Conservation (phyloP, 1,139 yeast genomes). For the Candida sanyaensis region DNA sequence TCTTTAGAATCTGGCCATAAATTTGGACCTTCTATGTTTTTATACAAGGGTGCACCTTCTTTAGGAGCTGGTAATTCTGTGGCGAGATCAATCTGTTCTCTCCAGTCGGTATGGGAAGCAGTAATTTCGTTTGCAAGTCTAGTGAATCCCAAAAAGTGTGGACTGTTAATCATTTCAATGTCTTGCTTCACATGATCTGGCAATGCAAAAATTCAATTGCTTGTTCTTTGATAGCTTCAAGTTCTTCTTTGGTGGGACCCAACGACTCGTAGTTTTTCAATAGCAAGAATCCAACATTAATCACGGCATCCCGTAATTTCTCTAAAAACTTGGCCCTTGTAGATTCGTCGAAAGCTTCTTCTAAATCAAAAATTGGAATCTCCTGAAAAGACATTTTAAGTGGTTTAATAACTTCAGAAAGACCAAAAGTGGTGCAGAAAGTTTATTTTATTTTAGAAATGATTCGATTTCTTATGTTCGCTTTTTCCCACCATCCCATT, state of each 20-base stretch:
- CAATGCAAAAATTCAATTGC: slow-evolving; percentile 53
- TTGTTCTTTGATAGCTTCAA: slow-evolving; percentile 41
- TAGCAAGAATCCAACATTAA: slow-evolving; percentile 63
- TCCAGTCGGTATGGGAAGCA: slow-evolving; percentile 58
- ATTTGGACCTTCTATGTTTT: slow-evolving; percentile 66
- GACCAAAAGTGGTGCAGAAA: too few relatives aligned
- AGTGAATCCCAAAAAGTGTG: slow-evolving; percentile 70
- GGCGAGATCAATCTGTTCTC: slow-evolving; percentile 71
- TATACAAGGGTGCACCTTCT: slow-evolving; percentile 50
- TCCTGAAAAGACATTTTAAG: slow-evolving; percentile 25
- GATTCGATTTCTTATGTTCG: not conserved
- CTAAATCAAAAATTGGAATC: slow-evolving; percentile 40
- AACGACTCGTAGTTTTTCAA: slow-evolving; percentile 43
- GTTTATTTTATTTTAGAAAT: not conserved
- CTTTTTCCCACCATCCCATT: not conserved
- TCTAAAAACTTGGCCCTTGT: slow-evolving; percentile 46
- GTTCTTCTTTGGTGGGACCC: slow-evolving; percentile 38
- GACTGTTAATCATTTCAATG: slow-evolving; percentile 62
- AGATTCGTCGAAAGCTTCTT: slow-evolving; percentile 32
- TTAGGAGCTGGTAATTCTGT: slow-evolving; percentile 56
- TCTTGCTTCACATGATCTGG: slow-evolving; percentile 53
- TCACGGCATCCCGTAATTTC: slow-evolving; percentile 53
- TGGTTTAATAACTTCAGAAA: not conserved
- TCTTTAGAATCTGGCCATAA: slow-evolving; percentile 53
- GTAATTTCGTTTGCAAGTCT: slow-evolving; percentile 68